Conservation (phyloP, 2,329 filamentous ascomycete species). For the Stemphylium vesicarium region DNA sequence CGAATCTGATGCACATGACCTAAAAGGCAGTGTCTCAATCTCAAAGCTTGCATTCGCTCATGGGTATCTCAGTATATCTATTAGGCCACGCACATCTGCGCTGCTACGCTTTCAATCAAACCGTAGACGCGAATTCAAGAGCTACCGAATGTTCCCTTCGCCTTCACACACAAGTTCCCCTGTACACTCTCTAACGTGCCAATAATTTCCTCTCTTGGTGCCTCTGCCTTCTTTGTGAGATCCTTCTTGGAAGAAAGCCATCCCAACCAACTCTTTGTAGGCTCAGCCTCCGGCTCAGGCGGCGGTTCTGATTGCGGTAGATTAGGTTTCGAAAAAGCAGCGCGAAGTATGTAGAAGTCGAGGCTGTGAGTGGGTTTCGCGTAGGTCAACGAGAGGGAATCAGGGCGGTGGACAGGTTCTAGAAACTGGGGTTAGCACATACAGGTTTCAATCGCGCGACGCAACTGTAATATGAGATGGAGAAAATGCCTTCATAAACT, state of each 20-base stretch:
- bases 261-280: constrained; percentile 37
- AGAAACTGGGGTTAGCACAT: not conserved
- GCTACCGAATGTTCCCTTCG: constrained; percentile 5
- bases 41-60: not conserved
- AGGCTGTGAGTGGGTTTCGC: constrained; percentile 64
- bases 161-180: constrained; percentile 59
- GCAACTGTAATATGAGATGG: not conserved
- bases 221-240: constrained; percentile 53
- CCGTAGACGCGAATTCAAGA: not conserved
- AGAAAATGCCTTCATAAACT: not conserved
- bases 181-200: constrained; percentile 61
- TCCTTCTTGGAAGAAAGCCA: constrained; percentile 47
- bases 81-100: not conserved
- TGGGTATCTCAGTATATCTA: constrained; percentile 1
- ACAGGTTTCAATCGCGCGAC: too few species aligned
- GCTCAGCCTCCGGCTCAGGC: constrained; percentile 29
- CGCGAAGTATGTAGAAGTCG: constrained; percentile 68
- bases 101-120: not conserved
- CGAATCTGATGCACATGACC: not conserved
- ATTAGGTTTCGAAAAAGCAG: constrained; percentile 48
- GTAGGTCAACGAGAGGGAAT: constrained; percentile 63
- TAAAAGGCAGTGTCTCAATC: not conserved
- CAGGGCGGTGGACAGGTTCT: constrained; percentile 43
- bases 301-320: constrained; percentile 32
- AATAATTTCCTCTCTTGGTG: constrained; percentile 53